Base-by-base conservation (phyloP, 345 rosid genomes). In the Durio zibethinus region DNA sequence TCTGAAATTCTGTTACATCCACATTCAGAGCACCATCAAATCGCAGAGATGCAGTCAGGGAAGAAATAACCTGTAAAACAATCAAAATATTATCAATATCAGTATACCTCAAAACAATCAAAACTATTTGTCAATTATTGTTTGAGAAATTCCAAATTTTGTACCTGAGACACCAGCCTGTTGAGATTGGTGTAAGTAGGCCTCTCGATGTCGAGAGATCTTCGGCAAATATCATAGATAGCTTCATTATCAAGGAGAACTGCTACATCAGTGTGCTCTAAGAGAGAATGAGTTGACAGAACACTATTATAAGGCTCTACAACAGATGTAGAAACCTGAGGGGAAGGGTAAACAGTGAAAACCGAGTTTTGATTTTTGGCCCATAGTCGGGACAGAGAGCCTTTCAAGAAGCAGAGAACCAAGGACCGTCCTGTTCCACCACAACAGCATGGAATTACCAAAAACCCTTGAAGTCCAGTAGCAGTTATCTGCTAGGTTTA, bases 21-120 rank as follows among this genome's bases (percentile, higher is more conserved):
- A 90, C 94, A 33, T 89, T 90, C 72, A 90, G 77, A 1, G 92
- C 94, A 82, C 94, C 94, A 73, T 90, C 94, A 5, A 90, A 90
- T 87, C 94, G 85, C 21, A 90, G 77, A 7, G 94, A 90, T 9
- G 92, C 91, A 72, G 94, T 90, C 84, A 90, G 70, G 7, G 94
- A 90, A 1, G 94, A 90, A 47, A 90, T 90, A 2, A 89, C 92
- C 92, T 90, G 82, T 23, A 78, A n/a, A 0, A 48, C 16, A 75
- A 52, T 20, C n/a, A 50, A 50, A 50, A 45, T 16, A 2, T 45
- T 2, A 7, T 45, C 0, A 45, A 9, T 45, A 45, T 45, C 12
- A 12, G 16, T 12, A 45, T 45, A 45, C 50, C 54, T 3, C 15
- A 5, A 7, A 11, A 48, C 53, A 14, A 48, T 48, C 20, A 48